Conservation (phyloP, 208 protist species). For the Leishmania guyanensis region DNA sequence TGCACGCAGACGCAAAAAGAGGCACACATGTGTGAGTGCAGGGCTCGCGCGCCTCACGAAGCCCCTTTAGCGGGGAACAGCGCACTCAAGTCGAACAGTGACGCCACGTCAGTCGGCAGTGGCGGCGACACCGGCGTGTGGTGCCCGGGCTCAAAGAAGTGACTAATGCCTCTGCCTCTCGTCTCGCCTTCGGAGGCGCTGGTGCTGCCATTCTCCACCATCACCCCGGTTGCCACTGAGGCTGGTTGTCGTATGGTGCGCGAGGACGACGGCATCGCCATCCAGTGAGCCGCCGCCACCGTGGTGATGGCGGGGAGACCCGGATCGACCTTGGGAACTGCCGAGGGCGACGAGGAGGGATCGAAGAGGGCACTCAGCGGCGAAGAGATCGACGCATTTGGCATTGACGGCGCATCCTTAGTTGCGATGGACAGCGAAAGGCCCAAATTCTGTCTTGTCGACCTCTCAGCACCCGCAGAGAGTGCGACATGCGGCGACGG, state of each 20-base stretch:
- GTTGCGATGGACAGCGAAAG: background rate
- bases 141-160: background rate
- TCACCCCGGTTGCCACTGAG: background rate
- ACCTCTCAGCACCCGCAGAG: background rate
- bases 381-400: background rate
- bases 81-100: slow-evolving; percentile 13
- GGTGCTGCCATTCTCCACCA: background rate
- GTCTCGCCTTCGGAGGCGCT: background rate
- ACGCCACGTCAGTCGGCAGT: slow-evolving; percentile 2
- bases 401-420: background rate
- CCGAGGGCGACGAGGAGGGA: background rate
- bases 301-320: background rate
- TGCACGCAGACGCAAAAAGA: background rate
- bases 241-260: background rate
- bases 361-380: slow-evolving; percentile 1
- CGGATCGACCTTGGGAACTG: background rate
- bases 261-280: background rate
- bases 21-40: background rate
- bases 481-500: background rate
- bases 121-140: background rate
- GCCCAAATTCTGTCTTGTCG: background rate
- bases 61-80: background rate
- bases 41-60: background rate
- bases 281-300: background rate
- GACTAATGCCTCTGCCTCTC: background rate